phyloP scores from a whole-genome alignment of 2,329 filamentous ascomycete genomes.

The Macrophomina tecta region DNA sequence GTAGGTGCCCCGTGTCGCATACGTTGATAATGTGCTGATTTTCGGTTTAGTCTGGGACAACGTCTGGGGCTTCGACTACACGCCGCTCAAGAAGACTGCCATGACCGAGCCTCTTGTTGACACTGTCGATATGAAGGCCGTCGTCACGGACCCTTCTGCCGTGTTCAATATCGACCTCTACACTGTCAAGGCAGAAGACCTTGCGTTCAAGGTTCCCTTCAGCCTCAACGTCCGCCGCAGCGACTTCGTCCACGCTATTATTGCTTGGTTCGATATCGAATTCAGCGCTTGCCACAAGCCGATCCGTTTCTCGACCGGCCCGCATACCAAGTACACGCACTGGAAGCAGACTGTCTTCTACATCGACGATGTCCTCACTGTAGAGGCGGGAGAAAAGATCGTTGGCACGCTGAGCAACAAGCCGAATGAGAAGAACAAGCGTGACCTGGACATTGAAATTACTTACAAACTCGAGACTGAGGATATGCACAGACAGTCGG shows the following conservation, averaged over 20 bases:
- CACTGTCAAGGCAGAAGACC: conserved; percentile 81
- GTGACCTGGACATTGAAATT: conserved; percentile 91
- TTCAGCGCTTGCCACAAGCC: conserved; percentile 99
- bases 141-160: conserved; percentile 86
- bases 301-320: conserved; percentile 93
- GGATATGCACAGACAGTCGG: conserved; percentile 71
- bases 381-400: conserved; percentile 84
- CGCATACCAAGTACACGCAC: conserved; percentile 98
- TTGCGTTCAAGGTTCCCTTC: conserved; percentile 83
- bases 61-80: conserved; percentile 97
- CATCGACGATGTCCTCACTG: conserved; percentile 88
- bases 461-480: conserved; percentile 79
- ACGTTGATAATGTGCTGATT: conserved; percentile 31
- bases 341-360: conserved; percentile 99
- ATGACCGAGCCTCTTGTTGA: conserved; percentile 96
- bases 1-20: conserved; percentile 61
- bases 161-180: conserved; percentile 92
- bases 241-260: conserved; percentile 95
- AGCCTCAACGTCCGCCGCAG: conserved; percentile 77
- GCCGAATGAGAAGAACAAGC: conserved; percentile 92
- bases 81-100: conserved; percentile 89
- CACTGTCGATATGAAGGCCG: conserved; percentile 95
- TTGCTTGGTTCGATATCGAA: conserved; percentile 99
- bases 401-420: conserved; percentile 76
- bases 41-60: conserved; percentile 87